Conservation (phyloP, 2,329 filamentous ascomycete species). For the Trichoderma arundinaceum region DNA sequence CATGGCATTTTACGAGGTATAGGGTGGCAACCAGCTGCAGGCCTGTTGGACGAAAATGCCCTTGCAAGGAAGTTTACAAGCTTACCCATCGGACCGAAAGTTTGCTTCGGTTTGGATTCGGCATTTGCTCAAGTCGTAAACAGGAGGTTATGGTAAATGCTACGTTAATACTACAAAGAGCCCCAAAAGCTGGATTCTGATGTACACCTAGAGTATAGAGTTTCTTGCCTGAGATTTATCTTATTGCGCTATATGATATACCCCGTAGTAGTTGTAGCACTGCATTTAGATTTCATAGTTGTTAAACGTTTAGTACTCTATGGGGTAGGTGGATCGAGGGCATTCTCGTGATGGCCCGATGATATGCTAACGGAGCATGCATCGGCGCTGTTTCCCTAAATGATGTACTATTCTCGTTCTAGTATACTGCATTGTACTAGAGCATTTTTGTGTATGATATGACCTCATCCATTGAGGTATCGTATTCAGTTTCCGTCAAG, state of each 20-base stretch:
- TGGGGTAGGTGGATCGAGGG: not conserved
- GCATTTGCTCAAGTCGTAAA: not conserved
- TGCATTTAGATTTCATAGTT: not conserved
- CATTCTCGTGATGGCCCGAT: slow-evolving; percentile 6
- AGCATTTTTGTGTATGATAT: not conserved
- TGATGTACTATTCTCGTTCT: not conserved
- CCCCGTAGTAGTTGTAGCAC: too few species aligned
- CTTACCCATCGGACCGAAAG: not conserved
- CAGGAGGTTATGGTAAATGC: not conserved
- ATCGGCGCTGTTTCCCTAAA: slow-evolving; percentile 13
- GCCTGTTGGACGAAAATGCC: not conserved
- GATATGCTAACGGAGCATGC: slow-evolving; percentile 10
- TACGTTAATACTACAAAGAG: not conserved
- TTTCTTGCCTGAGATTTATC: too few species aligned
- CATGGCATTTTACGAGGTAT: not conserved
- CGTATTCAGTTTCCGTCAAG: not conserved
- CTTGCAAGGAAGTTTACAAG: slow-evolving; percentile 1
- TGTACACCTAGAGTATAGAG: too few species aligned
- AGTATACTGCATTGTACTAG: not conserved
- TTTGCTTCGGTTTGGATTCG: not conserved
- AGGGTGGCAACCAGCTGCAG: not conserved
- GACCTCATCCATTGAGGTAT: not conserved
- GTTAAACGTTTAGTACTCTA: not conserved
- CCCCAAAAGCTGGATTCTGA: not conserved
- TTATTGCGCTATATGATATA: too few species aligned